Base-by-base conservation (phyloP, 139 green algal genomes). In the Dunaliella primolecta region DNA sequence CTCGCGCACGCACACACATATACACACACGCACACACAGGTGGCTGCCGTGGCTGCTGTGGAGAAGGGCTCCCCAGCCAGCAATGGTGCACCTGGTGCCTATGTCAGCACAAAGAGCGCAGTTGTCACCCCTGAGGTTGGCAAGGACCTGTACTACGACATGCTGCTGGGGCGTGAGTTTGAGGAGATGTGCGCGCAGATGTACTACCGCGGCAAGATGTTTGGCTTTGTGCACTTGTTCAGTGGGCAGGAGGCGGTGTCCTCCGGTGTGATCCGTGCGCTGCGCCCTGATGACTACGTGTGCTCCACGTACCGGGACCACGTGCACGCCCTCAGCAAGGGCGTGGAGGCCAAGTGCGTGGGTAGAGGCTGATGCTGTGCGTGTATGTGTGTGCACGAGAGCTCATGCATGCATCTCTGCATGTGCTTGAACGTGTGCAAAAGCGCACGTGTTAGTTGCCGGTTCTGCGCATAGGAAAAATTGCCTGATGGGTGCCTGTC, bases 181-280 rank as follows among this genome's bases (percentile, higher is more conserved):
- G 97, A 99, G 91, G 97, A 99, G 83, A 98, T 98, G 95, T 99
- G 97, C 89, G 97, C 97, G 15, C 93, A 95, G 85, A 99, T 99
- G 97, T 99, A 99, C 92, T 99, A 99, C 92, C 92, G 97, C 76
- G 95, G 95, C 84, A 98, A 98, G 89, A 96, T 96, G 94, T 97
- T 97, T 88, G 96, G 96, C 37, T 99, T 99, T 84, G 97, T 99
- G 33, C 97, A 99, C 86, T 89, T 99, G 71, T 99, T 99, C 93
- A 94, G 86, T 81, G 97, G 97, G 33, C 97, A 98, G 88, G 96
- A 98, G 87, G 96, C 95, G 37, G 95, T 98, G 30, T 96, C 93
- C 38, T 94, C 91, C n/a, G 92, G 93, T 35, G 87, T 94, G n/a
- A 93, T 95, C 83, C 83, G 86, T 1, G 81, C 88, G 23, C 86